These are phyloP conservation scores for Diaporthe citriasiana DNA, from an alignment of 2,329 filamentous ascomycete genomes.

Conservation along the genomic window DNA sequence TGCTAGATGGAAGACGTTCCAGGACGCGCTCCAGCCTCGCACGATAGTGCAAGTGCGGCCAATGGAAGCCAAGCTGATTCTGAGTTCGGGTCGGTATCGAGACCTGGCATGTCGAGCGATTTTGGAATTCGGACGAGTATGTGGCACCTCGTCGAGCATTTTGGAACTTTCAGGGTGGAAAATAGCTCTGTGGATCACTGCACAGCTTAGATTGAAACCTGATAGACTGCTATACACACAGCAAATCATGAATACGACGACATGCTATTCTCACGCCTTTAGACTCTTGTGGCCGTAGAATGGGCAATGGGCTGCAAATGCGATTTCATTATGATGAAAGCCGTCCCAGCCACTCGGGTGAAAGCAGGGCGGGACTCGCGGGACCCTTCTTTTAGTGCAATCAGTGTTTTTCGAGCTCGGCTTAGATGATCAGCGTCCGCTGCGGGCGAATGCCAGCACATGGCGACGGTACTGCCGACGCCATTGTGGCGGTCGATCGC, in stretches of 20 bases:
- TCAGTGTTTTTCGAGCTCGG: neutral
- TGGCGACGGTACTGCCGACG: constrained; percentile 11
- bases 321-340: neutral
- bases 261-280: neutral
- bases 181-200: neutral
- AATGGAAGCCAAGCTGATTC: neutral
- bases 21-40: neutral
- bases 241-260: neutral
- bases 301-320: constrained; percentile 6
- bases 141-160: neutral
- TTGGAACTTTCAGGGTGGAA: neutral
- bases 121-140: neutral
- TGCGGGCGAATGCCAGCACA: constrained; percentile 11
- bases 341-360: neutral
- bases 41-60: neutral
- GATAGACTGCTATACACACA: neutral
- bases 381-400: constrained; percentile 12
- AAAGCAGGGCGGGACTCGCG: constrained; percentile 21
- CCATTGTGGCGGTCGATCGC: constrained; percentile 22
- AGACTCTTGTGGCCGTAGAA: neutral
- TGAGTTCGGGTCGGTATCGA: neutral
- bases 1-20: neutral
- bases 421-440: constrained; percentile 10
- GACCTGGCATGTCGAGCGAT: neutral
- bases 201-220: constrained; percentile 9